Evolutionary conservation across 345 rosid species (phyloP).

Genomic region (Euphorbia lathyris): DNA sequence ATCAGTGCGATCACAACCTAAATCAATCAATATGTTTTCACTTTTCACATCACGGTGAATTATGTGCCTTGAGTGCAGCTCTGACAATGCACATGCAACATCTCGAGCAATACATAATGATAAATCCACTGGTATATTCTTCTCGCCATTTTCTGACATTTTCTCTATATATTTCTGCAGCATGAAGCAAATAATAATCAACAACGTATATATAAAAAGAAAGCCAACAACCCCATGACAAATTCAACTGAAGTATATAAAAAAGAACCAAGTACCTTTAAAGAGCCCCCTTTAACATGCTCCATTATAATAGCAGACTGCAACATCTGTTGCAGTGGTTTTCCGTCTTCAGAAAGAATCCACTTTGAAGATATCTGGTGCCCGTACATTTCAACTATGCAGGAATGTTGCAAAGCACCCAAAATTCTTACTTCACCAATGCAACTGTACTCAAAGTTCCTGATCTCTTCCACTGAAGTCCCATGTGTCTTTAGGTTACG

Average conservation of each 20-base stretch:
- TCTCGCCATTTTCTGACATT: constrained; percentile 60
- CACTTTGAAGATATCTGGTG: constrained; percentile 79
- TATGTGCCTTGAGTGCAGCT: constrained; percentile 80
- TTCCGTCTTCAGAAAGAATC: constrained; percentile 58
- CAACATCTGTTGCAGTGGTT: constrained; percentile 44
- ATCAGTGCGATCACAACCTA: constrained; percentile 49
- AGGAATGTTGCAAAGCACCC: constrained; percentile 71
- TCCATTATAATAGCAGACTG: constrained; percentile 83
- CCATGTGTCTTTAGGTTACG: constrained; percentile 58
- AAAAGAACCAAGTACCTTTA: constrained; percentile 49
- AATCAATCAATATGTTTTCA: constrained; percentile 84
- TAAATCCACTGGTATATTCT: constrained; percentile 57
- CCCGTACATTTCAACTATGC: constrained; percentile 84
- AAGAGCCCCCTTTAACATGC: constrained; percentile 74
- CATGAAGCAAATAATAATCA: constrained; percentile 13
- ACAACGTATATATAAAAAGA: constrained; percentile 2
- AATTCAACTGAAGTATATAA: neutral
- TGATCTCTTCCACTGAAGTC: constrained; percentile 51
- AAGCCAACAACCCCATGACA: neutral
- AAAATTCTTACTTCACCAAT: constrained; percentile 86
- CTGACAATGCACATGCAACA: constrained; percentile 70
- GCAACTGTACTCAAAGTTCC: constrained; percentile 76
- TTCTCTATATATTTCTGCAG: constrained; percentile 66
- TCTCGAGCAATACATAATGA: constrained; percentile 68
- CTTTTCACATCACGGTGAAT: constrained; percentile 97